Conservation (phyloP, 2,329 filamentous ascomycete genomes). For the Colletotrichum graminicola region DNA sequence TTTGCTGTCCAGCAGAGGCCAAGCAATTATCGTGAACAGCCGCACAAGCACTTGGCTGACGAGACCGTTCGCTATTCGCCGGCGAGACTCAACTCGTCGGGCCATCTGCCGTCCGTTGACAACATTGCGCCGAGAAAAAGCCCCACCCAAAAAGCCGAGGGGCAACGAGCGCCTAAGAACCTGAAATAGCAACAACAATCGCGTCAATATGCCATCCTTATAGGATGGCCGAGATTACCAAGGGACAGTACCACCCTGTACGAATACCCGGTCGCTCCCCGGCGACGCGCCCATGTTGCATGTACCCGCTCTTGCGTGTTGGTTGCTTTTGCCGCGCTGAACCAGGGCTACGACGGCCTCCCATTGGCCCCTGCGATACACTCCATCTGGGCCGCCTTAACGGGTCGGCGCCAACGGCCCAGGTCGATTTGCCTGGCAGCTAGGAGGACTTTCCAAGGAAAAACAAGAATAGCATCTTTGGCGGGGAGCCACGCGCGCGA, state of each 20-base stretch:
- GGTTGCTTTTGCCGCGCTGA: constrained; percentile 43
- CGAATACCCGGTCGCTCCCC: constrained; percentile 12
- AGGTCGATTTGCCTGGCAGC: constrained; percentile 20
- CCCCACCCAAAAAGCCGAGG: neutral
- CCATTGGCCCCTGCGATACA: constrained; percentile 24
- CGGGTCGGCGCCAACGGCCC: constrained; percentile 32
- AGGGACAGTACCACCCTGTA: constrained; percentile 8
- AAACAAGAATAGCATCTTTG: constrained; percentile 31
- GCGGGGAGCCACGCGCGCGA: constrained; percentile 21
- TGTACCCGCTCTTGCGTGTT: constrained; percentile 36
- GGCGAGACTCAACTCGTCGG: neutral
- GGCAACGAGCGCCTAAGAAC: constrained; percentile 17
- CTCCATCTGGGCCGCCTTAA: constrained; percentile 26
- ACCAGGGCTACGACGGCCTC: neutral
- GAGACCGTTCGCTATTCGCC: neutral
- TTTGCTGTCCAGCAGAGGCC: neutral
- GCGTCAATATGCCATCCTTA: constrained; percentile 19
- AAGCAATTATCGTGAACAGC: neutral
- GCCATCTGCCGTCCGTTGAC: neutral
- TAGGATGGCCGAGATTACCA: constrained; percentile 11
- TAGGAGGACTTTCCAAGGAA: constrained; percentile 20
- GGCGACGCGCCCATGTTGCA: constrained; percentile 40
- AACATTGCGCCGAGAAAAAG: neutral
- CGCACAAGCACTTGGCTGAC: neutral
- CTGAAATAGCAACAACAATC: constrained; percentile 32